Evolutionary conservation across 768 basidiomycete species (phyloP).

Genomic region (Trametes cingulata): DNA sequence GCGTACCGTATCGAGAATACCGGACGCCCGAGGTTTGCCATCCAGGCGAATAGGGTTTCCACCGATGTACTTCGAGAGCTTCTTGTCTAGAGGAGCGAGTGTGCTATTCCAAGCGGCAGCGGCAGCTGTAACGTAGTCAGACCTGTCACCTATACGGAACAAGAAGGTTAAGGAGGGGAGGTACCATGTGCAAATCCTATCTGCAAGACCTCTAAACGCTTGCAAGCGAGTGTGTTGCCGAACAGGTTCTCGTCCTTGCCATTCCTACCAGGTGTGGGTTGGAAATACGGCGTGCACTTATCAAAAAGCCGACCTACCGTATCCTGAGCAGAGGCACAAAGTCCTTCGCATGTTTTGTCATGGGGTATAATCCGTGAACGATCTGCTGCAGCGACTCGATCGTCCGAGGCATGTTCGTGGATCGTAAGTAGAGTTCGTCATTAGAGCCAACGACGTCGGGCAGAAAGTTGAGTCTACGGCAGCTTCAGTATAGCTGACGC

Average conservation of each 20-base stretch:
- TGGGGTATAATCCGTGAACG: constrained; percentile 71
- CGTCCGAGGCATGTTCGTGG: constrained; percentile 77
- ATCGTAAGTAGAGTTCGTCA: constrained; percentile 63
- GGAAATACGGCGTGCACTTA: background rate
- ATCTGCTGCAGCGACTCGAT: constrained; percentile 75
- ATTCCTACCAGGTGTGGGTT: constrained; percentile 45
- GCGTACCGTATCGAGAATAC: constrained; percentile 69
- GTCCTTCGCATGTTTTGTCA: constrained; percentile 44
- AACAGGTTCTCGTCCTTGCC: constrained; percentile 69
- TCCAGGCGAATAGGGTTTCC: constrained; percentile 74
- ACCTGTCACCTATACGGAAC: background rate
- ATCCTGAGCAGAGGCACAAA: constrained; percentile 53
- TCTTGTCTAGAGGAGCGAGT: constrained; percentile 60
- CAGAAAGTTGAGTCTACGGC: constrained; percentile 61
- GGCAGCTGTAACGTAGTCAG: constrained; percentile 47
- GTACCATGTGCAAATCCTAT: constrained; percentile 66
- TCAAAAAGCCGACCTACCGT: constrained; percentile 42
- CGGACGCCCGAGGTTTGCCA: constrained; percentile 72
- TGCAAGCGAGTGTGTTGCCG: constrained; percentile 69
- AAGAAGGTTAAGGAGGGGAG: background rate
- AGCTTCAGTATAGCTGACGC: background rate
- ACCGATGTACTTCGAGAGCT: constrained; percentile 66
- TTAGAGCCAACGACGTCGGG: constrained; percentile 49
- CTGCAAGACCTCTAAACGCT: constrained; percentile 62
- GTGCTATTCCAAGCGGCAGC: constrained; percentile 61